phyloP scores from a whole-genome alignment of 495 filamentous ascomycete species.

The Hamigera avellanea region DNA sequence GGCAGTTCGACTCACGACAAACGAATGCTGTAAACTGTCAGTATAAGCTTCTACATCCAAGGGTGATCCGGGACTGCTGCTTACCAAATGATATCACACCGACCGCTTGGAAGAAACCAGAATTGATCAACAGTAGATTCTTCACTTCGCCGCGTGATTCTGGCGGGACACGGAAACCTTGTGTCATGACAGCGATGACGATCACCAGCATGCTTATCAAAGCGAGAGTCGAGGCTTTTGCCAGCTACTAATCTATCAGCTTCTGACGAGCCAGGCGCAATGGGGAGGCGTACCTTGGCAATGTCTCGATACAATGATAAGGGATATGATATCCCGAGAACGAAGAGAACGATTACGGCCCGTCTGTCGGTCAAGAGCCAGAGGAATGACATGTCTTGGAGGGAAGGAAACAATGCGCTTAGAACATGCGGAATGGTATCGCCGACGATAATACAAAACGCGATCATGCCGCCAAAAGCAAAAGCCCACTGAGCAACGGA shows the following conservation, averaged over 20 bases:
- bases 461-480: slow-evolving; percentile 97
- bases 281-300: slow-evolving; percentile 57
- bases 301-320: slow-evolving; percentile 91
- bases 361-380: slow-evolving; percentile 70
- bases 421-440: slow-evolving; percentile 91
- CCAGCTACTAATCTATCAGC: slow-evolving; percentile 50
- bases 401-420: slow-evolving; percentile 64
- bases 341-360: slow-evolving; percentile 76
- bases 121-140: slow-evolving; percentile 57
- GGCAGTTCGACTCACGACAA: slow-evolving; percentile 47
- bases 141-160: slow-evolving; percentile 60
- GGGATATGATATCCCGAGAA: slow-evolving; percentile 79
- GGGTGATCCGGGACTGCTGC: slow-evolving; percentile 5
- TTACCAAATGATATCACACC: slow-evolving; percentile 95
- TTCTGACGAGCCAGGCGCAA: not conserved
- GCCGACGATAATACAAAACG: slow-evolving; percentile 93
- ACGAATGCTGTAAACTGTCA: slow-evolving; percentile 59
- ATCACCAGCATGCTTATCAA: slow-evolving; percentile 88
- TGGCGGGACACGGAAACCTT: slow-evolving; percentile 59
- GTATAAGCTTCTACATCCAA: slow-evolving; percentile 8
- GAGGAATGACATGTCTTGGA: slow-evolving; percentile 61
- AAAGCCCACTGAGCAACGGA: slow-evolving; percentile 90
- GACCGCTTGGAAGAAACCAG: slow-evolving; percentile 86
- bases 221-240: slow-evolving; percentile 87
- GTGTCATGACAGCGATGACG: slow-evolving; percentile 76